Evolutionary conservation across 345 rosid genomes (phyloP), one percentile per base, ranked within the genome.

Genomic region (Jatropha curcas): DNA sequence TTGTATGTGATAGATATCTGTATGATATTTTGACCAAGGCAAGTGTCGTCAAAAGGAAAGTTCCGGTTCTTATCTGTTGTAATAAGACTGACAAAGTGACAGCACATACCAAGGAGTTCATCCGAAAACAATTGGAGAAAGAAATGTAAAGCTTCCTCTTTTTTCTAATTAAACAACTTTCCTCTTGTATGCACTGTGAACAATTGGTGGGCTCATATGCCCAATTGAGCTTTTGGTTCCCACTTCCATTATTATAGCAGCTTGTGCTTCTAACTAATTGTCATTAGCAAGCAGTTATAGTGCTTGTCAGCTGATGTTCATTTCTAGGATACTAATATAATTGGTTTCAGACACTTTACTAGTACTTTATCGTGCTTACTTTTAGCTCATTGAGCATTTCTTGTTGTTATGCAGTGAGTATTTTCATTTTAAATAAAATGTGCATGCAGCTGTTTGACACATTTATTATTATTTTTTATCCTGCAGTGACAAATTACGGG

Each of bases 81-180:
- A 94, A 92, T 86, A 94, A 94, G 82, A 82, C 90, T 0, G 98
- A 94, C 81, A 92, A 94, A 87, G 88, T 94, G 81, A 92, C 98
- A 12, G 97, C 98, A 41, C 97, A 94, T 75, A 88, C 91, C 65
- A 89, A 89, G 84, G 98, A 92, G 60, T 94, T 92, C 78, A 88
- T 94, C 81, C 84, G 89, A 43, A 94, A 92, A 77, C 98, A 94
- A 75, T 27, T 94, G 71, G 97, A 92, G 85, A 94, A 92, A 87
- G 98, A 94, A 86, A 88, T 94, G 98, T 94, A 86, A 45, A 20
- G 31, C 25, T 37, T 60, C 55, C 9, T 51, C 10, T 74, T 1
- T 59, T 34, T 31, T 37, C 46, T 66, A 27, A 60, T 71, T 52
- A 27, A 25, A 43, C n/a, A n/a, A 51, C 0, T 52, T 77, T 60